Evolutionary conservation across 495 filamentous ascomycete genomes (phyloP), one percentile per base, ranked within the genome.

Genomic region (Cercophora samala): DNA sequence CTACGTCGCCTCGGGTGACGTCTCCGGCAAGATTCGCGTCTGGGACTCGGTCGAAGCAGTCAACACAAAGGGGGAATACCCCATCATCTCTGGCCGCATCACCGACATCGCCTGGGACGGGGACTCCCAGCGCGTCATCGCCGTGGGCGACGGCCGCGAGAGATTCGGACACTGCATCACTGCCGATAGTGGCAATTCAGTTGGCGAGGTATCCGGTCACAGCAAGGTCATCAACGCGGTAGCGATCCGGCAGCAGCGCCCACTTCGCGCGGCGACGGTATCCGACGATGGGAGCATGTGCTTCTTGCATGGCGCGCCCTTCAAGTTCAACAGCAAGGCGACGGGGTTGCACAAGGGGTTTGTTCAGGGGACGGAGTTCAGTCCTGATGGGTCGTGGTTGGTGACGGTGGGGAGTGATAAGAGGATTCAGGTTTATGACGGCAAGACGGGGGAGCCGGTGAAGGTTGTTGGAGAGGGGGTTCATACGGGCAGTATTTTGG

Each of bases 71-170:
- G 88, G 93, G 63, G 95, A 98, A 76, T 98, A 97, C 77, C 86
- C 87, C 68, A 97, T 97, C 76, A 92, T 98, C 69, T 93, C 92
- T 62, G 96, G 95, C 37, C 89, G 91, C 58, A 96, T 99, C 76
- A 95, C 95, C 75, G 95, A 98, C 74, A 82, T 99, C 60, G 93
- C 94, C 13, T 99, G 95, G 93, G 95, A 98, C 76, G 96, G 94
- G 58, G 95, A 99, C 77, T 93, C 90, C 60, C 93, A 97, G 80
- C 90, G 95, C 24, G 91, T 99, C 62, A 96, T 97, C 68, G 96
- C 94, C 11, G 96, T 98, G 21, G 95, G 95, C 23, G 89, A 97
- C 66, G 95, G 95, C 18, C 93, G 94, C 75, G 93, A 98, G 77
- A 86, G 91, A 62, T 97, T 90, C 77, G 96, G 95, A 18, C 93